A percentile compares a stretch with the other conserved stretches of the same genome.
Evolutionary conservation across 331 rosid species (phyloP).

Genomic region (Arachis monticola): DNA sequence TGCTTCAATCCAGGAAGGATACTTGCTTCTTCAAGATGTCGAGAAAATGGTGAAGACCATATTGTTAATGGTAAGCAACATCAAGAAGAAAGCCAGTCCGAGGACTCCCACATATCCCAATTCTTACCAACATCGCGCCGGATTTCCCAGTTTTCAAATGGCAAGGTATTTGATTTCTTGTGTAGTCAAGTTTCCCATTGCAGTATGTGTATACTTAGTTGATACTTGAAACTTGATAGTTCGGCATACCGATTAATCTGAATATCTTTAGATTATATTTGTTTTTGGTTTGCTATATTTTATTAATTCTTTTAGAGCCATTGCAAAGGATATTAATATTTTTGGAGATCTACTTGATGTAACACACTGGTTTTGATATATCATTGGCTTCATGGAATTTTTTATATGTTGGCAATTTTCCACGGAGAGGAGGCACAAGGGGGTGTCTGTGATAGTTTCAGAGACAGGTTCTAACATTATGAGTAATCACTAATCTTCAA

Average conservation of each 20-base stretch:
- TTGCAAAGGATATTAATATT: neutral
- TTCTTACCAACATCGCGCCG: conserved; percentile 93
- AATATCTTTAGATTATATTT: conserved; percentile 9
- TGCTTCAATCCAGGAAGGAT: conserved; percentile 76
- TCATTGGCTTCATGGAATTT: conserved; percentile 6
- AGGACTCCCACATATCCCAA: conserved; percentile 64
- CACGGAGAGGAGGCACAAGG: neutral
- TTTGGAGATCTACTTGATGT: conserved; percentile 12
- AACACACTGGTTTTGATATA: conserved; percentile 2
- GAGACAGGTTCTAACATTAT: neutral
- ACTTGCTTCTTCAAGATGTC: conserved; percentile 59
- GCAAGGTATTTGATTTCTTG: conserved; percentile 61
- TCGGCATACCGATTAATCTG: conserved; percentile 18
- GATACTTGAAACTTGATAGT: conserved; percentile 32
- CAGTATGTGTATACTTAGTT: conserved; percentile 10
- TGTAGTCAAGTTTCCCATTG: conserved; percentile 22
- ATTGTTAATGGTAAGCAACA: conserved; percentile 47
- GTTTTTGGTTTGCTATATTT: neutral
- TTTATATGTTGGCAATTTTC: conserved; percentile 8
- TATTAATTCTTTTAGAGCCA: conserved; percentile 16
- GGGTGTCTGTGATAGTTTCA: neutral
- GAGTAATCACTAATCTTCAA: neutral
- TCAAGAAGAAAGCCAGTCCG: conserved; percentile 51
- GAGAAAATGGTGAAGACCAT: conserved; percentile 44
- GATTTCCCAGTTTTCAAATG: conserved; percentile 96